Base-by-base conservation (phyloP, 2,329 filamentous ascomycete genomes). In the Penicillium sp. region DNA sequence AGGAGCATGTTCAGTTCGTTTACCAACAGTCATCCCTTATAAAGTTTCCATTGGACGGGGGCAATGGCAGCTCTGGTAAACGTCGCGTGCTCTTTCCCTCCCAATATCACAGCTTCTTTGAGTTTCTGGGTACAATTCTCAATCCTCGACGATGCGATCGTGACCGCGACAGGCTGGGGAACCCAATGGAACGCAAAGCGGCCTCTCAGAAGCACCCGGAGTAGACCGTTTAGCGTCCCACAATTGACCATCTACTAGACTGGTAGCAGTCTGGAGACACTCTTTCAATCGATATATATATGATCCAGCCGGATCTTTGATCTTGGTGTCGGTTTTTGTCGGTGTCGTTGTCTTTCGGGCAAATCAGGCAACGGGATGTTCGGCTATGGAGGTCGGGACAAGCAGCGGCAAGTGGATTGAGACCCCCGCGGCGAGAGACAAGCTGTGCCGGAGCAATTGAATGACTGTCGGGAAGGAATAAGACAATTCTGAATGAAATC, bases 181-280 rank as follows among this genome's bases (percentile, higher is more conserved):
- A 79, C 76, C 79, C 77, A 76, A 81, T 81, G 80, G 80, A 82
- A 82, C 79, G 80, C 80, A 81, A 81, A 81, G 76, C 78, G 78
- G 79, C 76, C 80, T 81, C 80, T 81, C 80, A 79, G 51, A 54
- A 54, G 63, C 69, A 63, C 57, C 71, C 70, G 73, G 80, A 82
- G 80, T 71, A 78, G 79, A 82, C 79, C 79, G 78, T 80, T 80
- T 70, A 67, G 79, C 80, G 79, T 81, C 79, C 80, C 80, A 82
- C 79, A 80, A 76, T 74, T 75, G 72, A 77, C 77, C 78, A 80
- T 81, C 68, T 73, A 73, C 65, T 42, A 54, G 61, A 62, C 61
- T 65, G 65, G 58, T 54, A 40, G 60, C 65, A 73, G 68, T 65
- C 65, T 59, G 42, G 28, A 57, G 59, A 8, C 53, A 47, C 54